Percentiles rank a stretch among this genome's conserved stretches.
Evolutionary conservation across 805 yeast species (phyloP).

Genomic region (Kregervanrija pseudodelftensis): DNA sequence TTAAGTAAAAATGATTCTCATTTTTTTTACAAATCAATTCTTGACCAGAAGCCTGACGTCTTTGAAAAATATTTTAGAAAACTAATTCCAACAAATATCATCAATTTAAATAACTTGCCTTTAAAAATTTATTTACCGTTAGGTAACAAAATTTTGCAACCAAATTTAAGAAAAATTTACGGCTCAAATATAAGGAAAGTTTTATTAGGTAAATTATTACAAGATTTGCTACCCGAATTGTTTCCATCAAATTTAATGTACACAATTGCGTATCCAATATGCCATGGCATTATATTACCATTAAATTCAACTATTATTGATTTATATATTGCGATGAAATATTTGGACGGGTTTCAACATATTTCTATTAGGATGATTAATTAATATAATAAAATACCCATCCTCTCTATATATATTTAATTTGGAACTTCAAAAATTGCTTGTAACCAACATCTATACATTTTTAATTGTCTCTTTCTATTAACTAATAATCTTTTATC

Average conservation of each 20-base stretch:
- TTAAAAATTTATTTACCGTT: conserved; percentile 37
- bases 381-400: not conserved
- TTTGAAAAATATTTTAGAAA: conserved; percentile 19
- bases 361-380: conserved; percentile 35
- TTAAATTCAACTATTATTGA: conserved; percentile 37
- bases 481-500: conserved; percentile 89
- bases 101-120: conserved; percentile 36
- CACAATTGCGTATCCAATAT: conserved; percentile 35
- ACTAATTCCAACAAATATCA: conserved; percentile 20
- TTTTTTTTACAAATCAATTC: conserved; percentile 44
- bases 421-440: conserved; percentile 57
- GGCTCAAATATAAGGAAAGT: conserved; percentile 4
- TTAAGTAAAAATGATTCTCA: conserved; percentile 57
- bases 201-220: conserved; percentile 36
- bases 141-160: conserved; percentile 30
- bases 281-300: conserved; percentile 52
- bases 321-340: conserved; percentile 37
- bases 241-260: conserved; percentile 34
- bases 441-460: conserved; percentile 97
- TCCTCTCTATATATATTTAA: not conserved
- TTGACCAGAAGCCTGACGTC: conserved; percentile 17
- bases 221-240: conserved; percentile 35
- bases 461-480: conserved; percentile 84
- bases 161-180: conserved; percentile 15
- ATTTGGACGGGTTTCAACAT: conserved; percentile 64